Evolutionary conservation across 2,329 filamentous ascomycete genomes (phyloP), one percentile per base, ranked within the genome.

Genomic region (Chrysosporium keratinophilum): DNA sequence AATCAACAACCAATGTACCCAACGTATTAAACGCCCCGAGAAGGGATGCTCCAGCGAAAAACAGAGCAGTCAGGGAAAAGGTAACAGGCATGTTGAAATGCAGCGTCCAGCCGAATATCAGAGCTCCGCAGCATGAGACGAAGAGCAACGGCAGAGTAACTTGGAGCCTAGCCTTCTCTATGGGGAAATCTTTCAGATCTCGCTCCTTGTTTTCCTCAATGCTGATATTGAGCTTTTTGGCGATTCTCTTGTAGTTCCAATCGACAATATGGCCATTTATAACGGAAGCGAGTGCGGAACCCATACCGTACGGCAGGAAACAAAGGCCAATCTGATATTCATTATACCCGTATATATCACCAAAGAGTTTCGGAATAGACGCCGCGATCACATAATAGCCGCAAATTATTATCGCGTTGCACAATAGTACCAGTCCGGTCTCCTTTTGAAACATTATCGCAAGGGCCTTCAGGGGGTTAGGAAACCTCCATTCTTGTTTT

Each of bases 211-310:
- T 81, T 55, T 73, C 76, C 57, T 79, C 78, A 58, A 88, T 78
- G 1, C 73, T 70, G 54, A 88, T 73, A 5, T 81, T 81, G 14
- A 83, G 71, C 33, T 76, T 75, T 47, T 72, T 74, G 1, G 86
- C 85, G 45, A 82, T 77, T 39, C 84, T 78, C 5, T 81, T 76
- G 66, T 87, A 94, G 65, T 89, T 89, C 75, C 79, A 82, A 66
- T 88, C 85, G 35, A 87, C 75, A 1, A 81, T 59, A 1, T 74
- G 73, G 4, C 87, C 84, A 34, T 65, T 68, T 14, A 71, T 56
- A 20, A 64, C 59, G 5, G 61, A 56, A n/a, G 62, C 58, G 1
- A 59, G 14, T 23, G n/a, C 43, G 41, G 19, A 61, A 50, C 19
- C 61, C 54, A 9, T 56, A 54, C 62, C 62, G 57, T 15, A 70